Evolutionary conservation across 768 basidiomycete genomes (phyloP).

Genomic region (Coprinopsis strossmayeri): DNA sequence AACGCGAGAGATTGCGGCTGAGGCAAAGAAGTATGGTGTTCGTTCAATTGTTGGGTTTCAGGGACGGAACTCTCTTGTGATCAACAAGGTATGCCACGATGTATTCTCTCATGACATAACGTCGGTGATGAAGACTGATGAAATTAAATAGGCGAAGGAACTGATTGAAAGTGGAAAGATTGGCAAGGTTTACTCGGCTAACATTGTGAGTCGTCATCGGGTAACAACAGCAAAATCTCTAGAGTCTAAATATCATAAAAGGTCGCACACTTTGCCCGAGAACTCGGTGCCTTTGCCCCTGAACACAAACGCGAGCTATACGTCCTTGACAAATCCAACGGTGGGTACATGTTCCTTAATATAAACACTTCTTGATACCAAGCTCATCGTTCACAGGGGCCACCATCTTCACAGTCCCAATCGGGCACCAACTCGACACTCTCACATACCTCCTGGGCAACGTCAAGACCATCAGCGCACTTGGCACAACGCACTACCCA

Average conservation of each 20-base stretch:
- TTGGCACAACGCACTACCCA: slow-evolving; percentile 6
- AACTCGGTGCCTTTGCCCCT: too few relatives aligned
- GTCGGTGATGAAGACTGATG: background rate
- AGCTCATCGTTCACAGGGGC: too few relatives aligned
- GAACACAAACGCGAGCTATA: too few relatives aligned
- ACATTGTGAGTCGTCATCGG: background rate
- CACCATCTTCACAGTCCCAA: background rate
- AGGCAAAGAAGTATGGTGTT: slow-evolving; percentile 20
- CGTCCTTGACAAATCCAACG: too few relatives aligned
- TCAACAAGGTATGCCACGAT: slow-evolving; percentile 21
- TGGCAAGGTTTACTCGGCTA: slow-evolving; percentile 21
- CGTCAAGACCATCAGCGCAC: slow-evolving; percentile 7
- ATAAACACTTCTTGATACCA: too few relatives aligned
- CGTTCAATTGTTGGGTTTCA: slow-evolving; percentile 26
- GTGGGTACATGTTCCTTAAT: too few relatives aligned
- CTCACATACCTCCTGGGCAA: slow-evolving; percentile 10
- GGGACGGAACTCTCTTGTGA: slow-evolving; percentile 18
- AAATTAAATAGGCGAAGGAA: slow-evolving; percentile 17
- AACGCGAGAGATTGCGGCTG: slow-evolving; percentile 24
- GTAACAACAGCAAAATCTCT: too few relatives aligned
- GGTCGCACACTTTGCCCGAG: too few relatives aligned
- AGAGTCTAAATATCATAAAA: too few relatives aligned
- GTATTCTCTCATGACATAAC: too few relatives aligned
- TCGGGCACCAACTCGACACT: slow-evolving; percentile 12
- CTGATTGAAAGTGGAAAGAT: slow-evolving; percentile 23